Conservation (phyloP, 1,284 basidiomycete species). For the Tilletiopsis washingtonensis region DNA sequence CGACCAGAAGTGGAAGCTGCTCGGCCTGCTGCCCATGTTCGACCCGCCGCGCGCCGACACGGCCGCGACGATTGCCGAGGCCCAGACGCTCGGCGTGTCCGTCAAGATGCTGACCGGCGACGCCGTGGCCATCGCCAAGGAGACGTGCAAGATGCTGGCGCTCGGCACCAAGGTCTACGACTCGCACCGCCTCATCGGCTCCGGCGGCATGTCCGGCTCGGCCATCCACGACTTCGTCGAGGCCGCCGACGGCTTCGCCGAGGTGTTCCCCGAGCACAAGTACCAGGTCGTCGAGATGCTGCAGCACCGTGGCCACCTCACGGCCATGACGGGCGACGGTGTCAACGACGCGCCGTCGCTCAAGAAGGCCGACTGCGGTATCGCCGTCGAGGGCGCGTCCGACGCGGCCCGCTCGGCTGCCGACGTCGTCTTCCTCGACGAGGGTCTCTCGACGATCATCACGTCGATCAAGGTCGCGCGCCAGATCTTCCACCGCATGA, state of each 20-base stretch:
- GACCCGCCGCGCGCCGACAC: constrained; percentile 56
- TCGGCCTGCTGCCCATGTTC: constrained; percentile 52
- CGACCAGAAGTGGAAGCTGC: constrained; percentile 53
- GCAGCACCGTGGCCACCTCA: constrained; percentile 55
- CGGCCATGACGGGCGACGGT: constrained; percentile 53
- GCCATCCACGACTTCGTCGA: constrained; percentile 55
- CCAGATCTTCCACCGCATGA: constrained; percentile 58
- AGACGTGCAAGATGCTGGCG: constrained; percentile 54
- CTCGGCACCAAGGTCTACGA: constrained; percentile 56
- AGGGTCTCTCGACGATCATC: constrained; percentile 53
- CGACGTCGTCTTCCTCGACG: constrained; percentile 55
- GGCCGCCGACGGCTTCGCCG: constrained; percentile 57
- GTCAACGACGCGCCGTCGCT: constrained; percentile 52
- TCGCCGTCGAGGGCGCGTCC: constrained; percentile 53
- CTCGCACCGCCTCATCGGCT: constrained; percentile 55
- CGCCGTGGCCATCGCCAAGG: constrained; percentile 57
- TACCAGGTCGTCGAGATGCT: constrained; percentile 55
- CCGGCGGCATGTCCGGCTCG: constrained; percentile 53
- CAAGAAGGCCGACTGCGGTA: constrained; percentile 53
- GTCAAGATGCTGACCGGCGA: constrained; percentile 59
- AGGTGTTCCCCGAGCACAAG: constrained; percentile 57
- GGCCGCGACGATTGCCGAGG: constrained; percentile 54
- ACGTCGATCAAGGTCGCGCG: constrained; percentile 57
- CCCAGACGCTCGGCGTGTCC: constrained; percentile 53
- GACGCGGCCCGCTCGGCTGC: constrained; percentile 53